phyloP scores from a whole-genome alignment of 768 basidiomycete species.

The Brasilioporus rufonigricans region DNA sequence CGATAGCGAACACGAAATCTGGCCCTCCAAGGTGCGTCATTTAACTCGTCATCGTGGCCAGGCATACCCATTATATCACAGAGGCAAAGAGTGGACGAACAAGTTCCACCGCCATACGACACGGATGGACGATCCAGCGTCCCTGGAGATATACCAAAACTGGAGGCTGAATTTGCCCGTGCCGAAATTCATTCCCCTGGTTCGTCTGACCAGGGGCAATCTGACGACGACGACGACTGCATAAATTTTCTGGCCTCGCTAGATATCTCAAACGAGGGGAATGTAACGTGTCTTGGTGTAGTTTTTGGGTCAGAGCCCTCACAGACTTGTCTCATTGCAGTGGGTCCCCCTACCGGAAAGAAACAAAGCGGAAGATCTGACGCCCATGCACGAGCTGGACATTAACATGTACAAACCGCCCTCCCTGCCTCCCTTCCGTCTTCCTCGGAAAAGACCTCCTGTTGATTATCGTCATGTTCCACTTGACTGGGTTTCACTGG shows the following conservation, averaged over 20 bases:
- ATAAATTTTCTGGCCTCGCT: constrained; percentile 25
- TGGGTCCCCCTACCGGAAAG: constrained; percentile 26
- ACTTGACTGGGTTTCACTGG: constrained; percentile 11
- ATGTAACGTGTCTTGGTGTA: constrained; percentile 16
- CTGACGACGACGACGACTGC: constrained; percentile 20
- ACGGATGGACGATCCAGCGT: neutral
- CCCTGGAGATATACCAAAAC: neutral
- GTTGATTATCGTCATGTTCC: constrained; percentile 21
- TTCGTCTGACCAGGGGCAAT: neutral
- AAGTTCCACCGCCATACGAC: neutral
- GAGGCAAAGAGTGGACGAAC: constrained; percentile 20
- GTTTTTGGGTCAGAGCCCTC: neutral
- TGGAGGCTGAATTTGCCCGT: constrained; percentile 1
- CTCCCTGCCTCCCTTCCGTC: constrained; percentile 1
- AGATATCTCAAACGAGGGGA: constrained; percentile 30
- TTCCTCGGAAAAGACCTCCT: constrained; percentile 16
- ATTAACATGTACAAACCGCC: neutral
- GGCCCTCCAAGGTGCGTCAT: constrained; percentile 21
- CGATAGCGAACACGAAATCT: constrained; percentile 29
- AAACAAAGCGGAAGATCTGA: constrained; percentile 34
- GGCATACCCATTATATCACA: constrained; percentile 1
- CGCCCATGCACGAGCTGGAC: constrained; percentile 11
- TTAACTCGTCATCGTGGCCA: neutral
- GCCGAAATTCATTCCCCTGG: constrained; percentile 3
- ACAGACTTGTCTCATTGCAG: constrained; percentile 11